Evolutionary conservation across 345 rosid genomes (phyloP).

Genomic region (Rhizophora apiculata): DNA sequence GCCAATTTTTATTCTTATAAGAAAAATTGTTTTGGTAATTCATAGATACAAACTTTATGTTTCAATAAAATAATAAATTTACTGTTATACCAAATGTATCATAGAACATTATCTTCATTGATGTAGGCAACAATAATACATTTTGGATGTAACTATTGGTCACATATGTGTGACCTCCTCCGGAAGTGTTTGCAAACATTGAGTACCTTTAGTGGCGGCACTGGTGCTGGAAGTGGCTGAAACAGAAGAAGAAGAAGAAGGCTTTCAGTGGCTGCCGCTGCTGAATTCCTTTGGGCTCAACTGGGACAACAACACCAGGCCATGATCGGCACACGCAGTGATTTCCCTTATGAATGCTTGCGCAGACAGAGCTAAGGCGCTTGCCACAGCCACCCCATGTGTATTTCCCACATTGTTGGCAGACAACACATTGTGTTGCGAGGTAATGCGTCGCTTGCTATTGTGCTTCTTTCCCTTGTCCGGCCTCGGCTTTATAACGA

Average conservation of each 20-base stretch:
- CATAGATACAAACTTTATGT: too few species aligned
- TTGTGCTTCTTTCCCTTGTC: background rate
- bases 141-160: too few species aligned
- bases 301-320: background rate
- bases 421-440: background rate
- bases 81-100: too few species aligned
- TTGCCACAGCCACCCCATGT: background rate
- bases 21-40: too few species aligned
- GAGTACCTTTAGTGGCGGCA: background rate
- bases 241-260: background rate
- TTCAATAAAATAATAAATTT: too few species aligned
- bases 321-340: slow-evolving; percentile 4
- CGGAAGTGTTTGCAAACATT: background rate
- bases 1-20: too few species aligned
- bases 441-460: background rate
- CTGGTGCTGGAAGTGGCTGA: background rate
- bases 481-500: background rate
- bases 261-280: background rate
- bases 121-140: too few species aligned
- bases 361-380: background rate
- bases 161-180: too few species aligned
- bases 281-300: background rate
- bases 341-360: background rate
- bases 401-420: background rate
- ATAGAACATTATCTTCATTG: too few species aligned